Base-by-base conservation (phyloP, 2,329 filamentous ascomycete species). In the Trichophyton rubrum region DNA sequence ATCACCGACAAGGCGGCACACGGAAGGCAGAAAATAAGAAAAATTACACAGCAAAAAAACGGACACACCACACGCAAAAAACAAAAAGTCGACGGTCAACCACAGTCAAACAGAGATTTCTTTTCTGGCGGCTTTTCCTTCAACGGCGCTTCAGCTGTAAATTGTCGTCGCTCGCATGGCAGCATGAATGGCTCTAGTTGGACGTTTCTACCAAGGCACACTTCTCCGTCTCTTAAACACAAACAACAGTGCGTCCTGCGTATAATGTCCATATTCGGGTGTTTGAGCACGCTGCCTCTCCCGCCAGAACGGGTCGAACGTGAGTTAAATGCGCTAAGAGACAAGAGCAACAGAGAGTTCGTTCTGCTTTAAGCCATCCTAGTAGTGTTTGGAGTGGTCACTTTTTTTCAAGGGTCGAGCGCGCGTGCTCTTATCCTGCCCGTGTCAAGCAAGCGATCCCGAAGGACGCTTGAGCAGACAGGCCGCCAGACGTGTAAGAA, bases 1-100 rank as follows among this genome's bases (percentile, higher is more conserved):
- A 53, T 53, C 49, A 53, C 49, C 49, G 49, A 53, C 49, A 30
- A 53, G 49, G 49, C 49, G 49, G 49, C 49, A 53, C 49, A 53
- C 49, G 49, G 49, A 53, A 53, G 27, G 24, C 17, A 20, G 6
- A 20, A 13, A 27, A 30, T 5, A 53, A 53, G n/a, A 53, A 53
- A 53, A 53, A 27, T 30, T 38, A 38, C 9, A 13, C 11, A 53
- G 9, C 13, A 53, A 53, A 30, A 30, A 33, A 53, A 13, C 6
- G 3, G 49, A 53, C n/a, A 13, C 4, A n/a, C 22, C 9, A 7
- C 22, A 33, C 9, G 22, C 49, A 33, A 30, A 53, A 22, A 22
- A 30, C 27, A 30, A 22, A 30, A 30, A 33, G 4, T 30, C 27
- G 49, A 53, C 49, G 27, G 22, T 53, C 22, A 27, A 53, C 7